Evolutionary conservation across 331 rosid species (phyloP), one percentile per base, ranked within the genome.

Genomic region (Malus hybrid): DNA sequence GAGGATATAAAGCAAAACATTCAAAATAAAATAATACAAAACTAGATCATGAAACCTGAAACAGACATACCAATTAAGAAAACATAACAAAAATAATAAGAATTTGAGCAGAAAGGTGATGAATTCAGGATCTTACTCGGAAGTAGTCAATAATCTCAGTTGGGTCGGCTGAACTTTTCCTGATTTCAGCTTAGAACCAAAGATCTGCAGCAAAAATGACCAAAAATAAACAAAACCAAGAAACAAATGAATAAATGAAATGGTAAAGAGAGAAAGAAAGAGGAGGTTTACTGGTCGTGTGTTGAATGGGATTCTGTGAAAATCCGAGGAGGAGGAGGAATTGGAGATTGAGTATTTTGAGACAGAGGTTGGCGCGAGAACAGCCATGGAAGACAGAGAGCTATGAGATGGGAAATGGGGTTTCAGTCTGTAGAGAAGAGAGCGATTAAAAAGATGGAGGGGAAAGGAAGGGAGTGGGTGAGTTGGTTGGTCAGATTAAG

Each of bases 371-470:
- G 83, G 74, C 0, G 84, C 12, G 73, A 81, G 82, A 84, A 65
- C 15, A 22, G 97, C 97, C 97, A 93, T 93, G 48, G 80, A 74
- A 78, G 82, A 77, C 69, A 61, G 44, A 28, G 62, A 57, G 61
- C 44, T 8, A 0, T 3, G 13, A n/a, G 19, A 52, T 15, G 20
- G 57, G 57, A 52, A 52, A 15, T 52, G 57, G 55, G 75, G 69
- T 56, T 13, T 34, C 57, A 52, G 16, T 52, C 3, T 15, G 19
- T 6, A 13, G 57, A 56, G 60, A 15, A 69, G 16, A 70, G 50
- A 39, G 42, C 20, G 10, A 0, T 14, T 74, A 2, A 18, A 76
- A 60, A 69, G 56, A 19, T 11, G 16, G 52, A 70, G 42, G 42
- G 42, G 42, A 36, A 52, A 18, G 20, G 57, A 13, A 18, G 16